A percentile compares a stretch with the other conserved stretches of the same genome.
These are phyloP conservation scores for Aspergillus candidus DNA, from an alignment of 2,329 filamentous ascomycete species.

Conservation along the genomic window DNA sequence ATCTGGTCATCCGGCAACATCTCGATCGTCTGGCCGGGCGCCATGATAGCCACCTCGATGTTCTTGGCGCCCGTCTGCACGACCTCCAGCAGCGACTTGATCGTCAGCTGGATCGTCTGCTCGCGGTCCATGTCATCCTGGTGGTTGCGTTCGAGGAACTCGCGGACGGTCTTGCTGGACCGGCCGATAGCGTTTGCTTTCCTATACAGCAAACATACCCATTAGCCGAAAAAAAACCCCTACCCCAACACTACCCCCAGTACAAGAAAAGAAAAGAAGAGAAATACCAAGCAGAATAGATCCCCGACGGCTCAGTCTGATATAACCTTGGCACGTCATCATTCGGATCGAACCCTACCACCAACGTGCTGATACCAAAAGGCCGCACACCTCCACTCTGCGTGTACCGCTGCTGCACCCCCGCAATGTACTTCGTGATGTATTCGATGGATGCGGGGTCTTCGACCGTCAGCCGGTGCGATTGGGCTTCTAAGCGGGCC, in stretches of 20 bases:
- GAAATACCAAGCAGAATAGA: constrained; percentile 93
- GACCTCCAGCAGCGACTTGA: constrained; percentile 96
- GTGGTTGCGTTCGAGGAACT: constrained; percentile 98
- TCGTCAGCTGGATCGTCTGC: constrained; percentile 90
- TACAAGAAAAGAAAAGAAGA: neutral
- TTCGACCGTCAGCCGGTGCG: constrained; percentile 92
- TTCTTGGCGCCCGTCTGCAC: constrained; percentile 99
- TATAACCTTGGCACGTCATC: constrained; percentile 85
- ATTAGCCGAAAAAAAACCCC: neutral
- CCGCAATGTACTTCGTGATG: constrained; percentile 97
- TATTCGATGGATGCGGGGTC: constrained; percentile 98
- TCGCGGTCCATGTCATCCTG: constrained; percentile 96
- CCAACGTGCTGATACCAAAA: constrained; percentile 97
- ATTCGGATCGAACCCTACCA: constrained; percentile 96
- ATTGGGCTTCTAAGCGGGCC: constrained; percentile 93
- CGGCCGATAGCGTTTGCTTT: constrained; percentile 98
- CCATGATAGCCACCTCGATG: constrained; percentile 98
- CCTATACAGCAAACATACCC: constrained; percentile 49
- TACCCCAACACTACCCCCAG: neutral
- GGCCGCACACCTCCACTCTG: constrained; percentile 96
- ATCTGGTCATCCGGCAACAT: constrained; percentile 95
- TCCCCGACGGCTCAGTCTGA: constrained; percentile 98
- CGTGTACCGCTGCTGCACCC: constrained; percentile 97
- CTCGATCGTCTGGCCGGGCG: constrained; percentile 82
- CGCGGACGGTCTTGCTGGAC: constrained; percentile 97